Evolutionary conservation across 148 eudicot genomes (phyloP).

Genomic region (Camellia sinensis): DNA sequence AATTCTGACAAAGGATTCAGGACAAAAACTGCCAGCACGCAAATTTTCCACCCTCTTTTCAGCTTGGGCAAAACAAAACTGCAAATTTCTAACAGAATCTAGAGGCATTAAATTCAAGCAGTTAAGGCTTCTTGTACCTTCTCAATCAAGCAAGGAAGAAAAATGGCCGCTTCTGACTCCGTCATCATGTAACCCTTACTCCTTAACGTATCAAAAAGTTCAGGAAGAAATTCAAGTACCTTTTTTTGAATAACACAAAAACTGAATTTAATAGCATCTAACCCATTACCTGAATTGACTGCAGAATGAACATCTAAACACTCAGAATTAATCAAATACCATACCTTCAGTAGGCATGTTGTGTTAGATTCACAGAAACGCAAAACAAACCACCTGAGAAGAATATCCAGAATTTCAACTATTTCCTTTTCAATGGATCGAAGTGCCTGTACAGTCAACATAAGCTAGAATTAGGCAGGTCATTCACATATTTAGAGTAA

Average conservation of each 20-base stretch:
- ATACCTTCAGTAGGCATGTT: conserved; percentile 88
- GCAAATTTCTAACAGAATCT: neutral
- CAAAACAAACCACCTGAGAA: conserved; percentile 91
- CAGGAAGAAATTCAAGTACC: conserved; percentile 96
- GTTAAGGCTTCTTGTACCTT: conserved; percentile 48
- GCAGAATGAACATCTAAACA: neutral
- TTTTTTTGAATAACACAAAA: conserved; percentile 11
- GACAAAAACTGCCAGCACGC: neutral
- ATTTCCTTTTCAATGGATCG: conserved; percentile 72
- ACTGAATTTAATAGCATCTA: neutral
- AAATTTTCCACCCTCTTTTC: neutral
- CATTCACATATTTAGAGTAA: conserved; percentile 16
- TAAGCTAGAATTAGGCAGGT: conserved; percentile 12
- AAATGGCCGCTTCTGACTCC: conserved; percentile 89
- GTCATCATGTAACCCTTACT: conserved; percentile 80
- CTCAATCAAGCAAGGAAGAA: conserved; percentile 86
- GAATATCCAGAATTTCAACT: conserved; percentile 81
- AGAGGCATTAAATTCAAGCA: neutral
- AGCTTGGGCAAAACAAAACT: neutral
- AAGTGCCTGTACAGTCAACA: conserved; percentile 58
- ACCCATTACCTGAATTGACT: neutral
- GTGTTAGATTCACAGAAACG: conserved; percentile 92
- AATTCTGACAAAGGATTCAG: neutral
- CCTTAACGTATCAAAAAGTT: conserved; percentile 70
- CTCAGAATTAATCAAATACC: neutral